Base-by-base conservation (phyloP, 2,329 filamentous ascomycete genomes). In the Lachnellula occidentalis region DNA sequence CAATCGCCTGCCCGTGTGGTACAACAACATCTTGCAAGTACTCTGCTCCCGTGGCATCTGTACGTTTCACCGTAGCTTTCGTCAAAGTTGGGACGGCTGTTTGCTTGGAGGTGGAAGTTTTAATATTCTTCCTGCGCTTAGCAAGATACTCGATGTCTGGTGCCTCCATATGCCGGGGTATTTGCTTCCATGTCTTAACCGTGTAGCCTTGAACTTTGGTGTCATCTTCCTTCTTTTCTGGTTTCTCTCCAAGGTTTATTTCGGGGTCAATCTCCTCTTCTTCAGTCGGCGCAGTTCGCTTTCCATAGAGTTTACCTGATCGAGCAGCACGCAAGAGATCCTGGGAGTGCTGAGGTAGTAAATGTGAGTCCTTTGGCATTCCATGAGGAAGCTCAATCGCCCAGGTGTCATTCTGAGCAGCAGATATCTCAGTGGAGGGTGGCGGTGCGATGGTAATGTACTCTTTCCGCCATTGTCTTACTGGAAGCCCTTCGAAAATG, bases 391-490 rank as follows among this genome's bases (percentile, higher is more conserved):
- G 79, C 67, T 96, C 92, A 47, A 77, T 67, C n/a, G 84, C 85
- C 81, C 87, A 92, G 50, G 82, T 76, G 68, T 87, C 82, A 65
- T 84, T 82, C 61, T 79, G 79, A 58, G 83, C 67, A 34, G 74
- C 77, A 34, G 74, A 76, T 27, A 78, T 82, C 63, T 92, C 87
- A 58, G 82, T 76, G 37, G 82, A 78, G 9, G 79, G 75, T 12
- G 82, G 82, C 50, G 89, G 85, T 61, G 83, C 83, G 66, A 92
- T 75, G 42, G 75, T 86, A 54, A 90, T 79, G 72, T 76, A 77
- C 55, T 87, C 83, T 60, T 88, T 84, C 53, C 88, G 85, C 87
- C 91, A 97, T 80, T 95, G 90, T 66, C 91, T 87, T 55, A 96
- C 87, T 15, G 92, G 92, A 11, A 96, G 79, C 56, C 68, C 68